These are phyloP conservation scores for Cinchona pubescens DNA, from an alignment of 257 asterid species.

Conservation along the genomic window DNA sequence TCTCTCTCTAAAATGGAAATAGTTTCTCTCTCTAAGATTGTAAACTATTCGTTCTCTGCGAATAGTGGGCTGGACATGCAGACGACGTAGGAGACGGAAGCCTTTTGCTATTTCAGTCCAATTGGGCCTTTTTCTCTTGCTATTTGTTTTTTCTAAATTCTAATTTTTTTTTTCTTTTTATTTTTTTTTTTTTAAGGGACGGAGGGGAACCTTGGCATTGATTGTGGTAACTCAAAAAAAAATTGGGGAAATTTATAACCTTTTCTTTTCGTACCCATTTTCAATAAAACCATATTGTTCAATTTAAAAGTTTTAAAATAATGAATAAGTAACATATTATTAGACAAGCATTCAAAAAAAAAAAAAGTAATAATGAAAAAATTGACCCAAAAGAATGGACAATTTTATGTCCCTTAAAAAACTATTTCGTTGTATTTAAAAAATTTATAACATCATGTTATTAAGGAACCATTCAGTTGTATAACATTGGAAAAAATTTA, in stretches of 20 bases:
- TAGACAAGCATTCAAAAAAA: no score
- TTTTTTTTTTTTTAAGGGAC: background rate
- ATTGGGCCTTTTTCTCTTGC: constrained; percentile 27
- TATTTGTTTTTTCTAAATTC: background rate
- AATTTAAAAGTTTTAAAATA: no score
- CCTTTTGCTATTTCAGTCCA: constrained; percentile 22
- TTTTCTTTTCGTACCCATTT: background rate
- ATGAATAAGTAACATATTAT: no score
- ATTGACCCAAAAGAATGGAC: no score
- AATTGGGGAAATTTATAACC: background rate
- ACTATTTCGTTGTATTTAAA: no score
- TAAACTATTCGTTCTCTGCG: constrained; percentile 33
- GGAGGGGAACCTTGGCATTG: background rate
- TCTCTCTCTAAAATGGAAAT: constrained; percentile 34
- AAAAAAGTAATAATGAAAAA: no score
- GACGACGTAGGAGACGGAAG: constrained; percentile 29
- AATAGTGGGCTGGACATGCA: constrained; percentile 44
- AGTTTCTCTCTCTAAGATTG: constrained; percentile 30
- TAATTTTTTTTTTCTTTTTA: background rate
- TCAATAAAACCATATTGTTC: no score
- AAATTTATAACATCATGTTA: no score
- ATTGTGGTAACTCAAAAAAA: background rate
- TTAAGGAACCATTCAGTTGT: no score
- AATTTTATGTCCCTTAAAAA: no score
- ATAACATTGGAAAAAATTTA: no score